These are phyloP conservation scores for Oleoguttula mirabilis DNA, from an alignment of 495 filamentous ascomycete species.

Conservation along the genomic window DNA sequence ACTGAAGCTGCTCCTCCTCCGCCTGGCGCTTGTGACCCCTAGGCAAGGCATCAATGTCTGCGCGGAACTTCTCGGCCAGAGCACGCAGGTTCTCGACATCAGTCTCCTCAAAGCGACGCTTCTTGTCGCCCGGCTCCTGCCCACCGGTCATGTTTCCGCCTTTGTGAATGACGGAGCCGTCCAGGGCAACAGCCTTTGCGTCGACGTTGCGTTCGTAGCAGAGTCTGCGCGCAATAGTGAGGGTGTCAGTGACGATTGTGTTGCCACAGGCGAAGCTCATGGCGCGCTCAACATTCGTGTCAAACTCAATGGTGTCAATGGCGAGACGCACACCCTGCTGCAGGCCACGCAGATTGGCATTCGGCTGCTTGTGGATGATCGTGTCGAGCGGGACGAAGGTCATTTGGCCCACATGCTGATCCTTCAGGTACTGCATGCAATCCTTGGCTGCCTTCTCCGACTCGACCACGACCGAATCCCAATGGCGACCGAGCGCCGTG, in stretches of 20 bases:
- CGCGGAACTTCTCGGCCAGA: constrained; percentile 55
- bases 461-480: constrained; percentile 92
- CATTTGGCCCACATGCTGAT: constrained; percentile 70
- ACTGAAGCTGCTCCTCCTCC: constrained; percentile 69
- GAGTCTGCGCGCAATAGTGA: constrained; percentile 73
- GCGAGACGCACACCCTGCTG: constrained; percentile 74
- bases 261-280: constrained; percentile 92
- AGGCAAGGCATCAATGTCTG: constrained; percentile 63
- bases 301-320: constrained; percentile 93
- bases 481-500: constrained; percentile 82
- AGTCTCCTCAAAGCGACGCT: constrained; percentile 76
- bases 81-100: constrained; percentile 72
- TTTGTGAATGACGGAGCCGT: constrained; percentile 91
- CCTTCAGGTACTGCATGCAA: constrained; percentile 86
- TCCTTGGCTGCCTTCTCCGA: constrained; percentile 88
- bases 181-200: constrained; percentile 85
- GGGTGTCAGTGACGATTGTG: constrained; percentile 85
- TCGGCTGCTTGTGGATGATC: constrained; percentile 80
- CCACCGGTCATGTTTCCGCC: constrained; percentile 97
- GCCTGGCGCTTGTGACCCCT: constrained; percentile 57
- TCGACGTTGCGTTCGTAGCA: constrained; percentile 77
- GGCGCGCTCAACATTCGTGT: constrained; percentile 71
- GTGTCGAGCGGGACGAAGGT: constrained; percentile 95
- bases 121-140: constrained; percentile 56
- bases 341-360: constrained; percentile 78